Percentiles rank a stretch among this genome's conserved stretches.
Evolutionary conservation across 257 asterid genomes (phyloP).

Genomic region (Solanum bulbocastanum): DNA sequence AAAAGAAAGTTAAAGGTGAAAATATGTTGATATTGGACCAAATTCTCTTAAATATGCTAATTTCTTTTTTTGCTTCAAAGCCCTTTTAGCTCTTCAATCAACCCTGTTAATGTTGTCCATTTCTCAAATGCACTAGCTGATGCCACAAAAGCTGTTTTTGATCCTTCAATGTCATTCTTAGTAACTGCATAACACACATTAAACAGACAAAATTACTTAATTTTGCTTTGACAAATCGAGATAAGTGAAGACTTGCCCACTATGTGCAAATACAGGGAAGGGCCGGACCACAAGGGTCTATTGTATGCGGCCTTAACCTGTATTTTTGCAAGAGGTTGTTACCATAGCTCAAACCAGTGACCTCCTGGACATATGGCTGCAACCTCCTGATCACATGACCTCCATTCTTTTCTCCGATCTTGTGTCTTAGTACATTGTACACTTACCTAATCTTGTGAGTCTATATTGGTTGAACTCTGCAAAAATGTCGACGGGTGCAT

Average conservation of each 20-base stretch:
- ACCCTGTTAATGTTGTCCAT: constrained; percentile 72
- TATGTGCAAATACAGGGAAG: neutral
- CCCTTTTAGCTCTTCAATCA: constrained; percentile 69
- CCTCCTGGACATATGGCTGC: neutral
- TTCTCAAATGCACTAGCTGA: constrained; percentile 78
- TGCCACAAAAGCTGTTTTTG: constrained; percentile 63
- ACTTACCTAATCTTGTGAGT: neutral
- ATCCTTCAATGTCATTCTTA: constrained; percentile 55
- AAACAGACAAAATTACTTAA: neutral
- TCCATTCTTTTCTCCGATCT: neutral
- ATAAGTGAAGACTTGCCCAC: neutral
- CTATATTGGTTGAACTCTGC: neutral
- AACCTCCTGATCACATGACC: neutral
- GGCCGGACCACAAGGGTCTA: neutral
- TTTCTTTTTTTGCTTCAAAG: constrained; percentile 33
- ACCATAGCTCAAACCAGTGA: neutral
- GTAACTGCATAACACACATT: constrained; percentile 33
- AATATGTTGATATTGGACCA: neutral
- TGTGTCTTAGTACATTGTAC: neutral
- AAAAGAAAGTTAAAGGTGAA: neutral
- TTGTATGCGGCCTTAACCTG: neutral
- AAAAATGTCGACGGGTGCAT: neutral
- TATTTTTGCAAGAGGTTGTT: neutral
- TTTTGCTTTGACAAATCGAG: neutral
- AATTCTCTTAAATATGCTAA: neutral